Base-by-base conservation (phyloP, 768 basidiomycete genomes). In the Serendipita sp. region DNA sequence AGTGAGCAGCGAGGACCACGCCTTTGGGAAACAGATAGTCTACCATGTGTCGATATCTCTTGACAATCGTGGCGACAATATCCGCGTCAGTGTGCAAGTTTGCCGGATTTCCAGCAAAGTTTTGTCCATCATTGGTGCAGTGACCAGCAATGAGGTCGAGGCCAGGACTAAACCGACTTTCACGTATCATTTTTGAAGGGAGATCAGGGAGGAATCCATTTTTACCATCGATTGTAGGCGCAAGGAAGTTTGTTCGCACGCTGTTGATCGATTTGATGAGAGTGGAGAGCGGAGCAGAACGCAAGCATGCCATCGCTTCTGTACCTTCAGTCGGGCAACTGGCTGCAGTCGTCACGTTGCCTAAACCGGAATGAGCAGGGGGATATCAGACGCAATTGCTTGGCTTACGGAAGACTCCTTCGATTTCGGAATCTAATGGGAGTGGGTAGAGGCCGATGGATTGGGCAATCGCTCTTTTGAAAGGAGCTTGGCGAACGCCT, bases 371-470 rank as follows among this genome's bases (percentile, higher is more conserved):
- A 8, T 51, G 8, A 51, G 48, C n/a, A 7, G 48, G 23, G 48
- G 7, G 8, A 18, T 58, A 18, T 36, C 18, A 34, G 10, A 62
- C 15, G 23, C 5, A 30, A 45, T n/a, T 23, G 7, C 13, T 16
- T 23, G 45, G 65, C 76, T 35, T 51, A 78, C 78, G 69, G 51
- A 78, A 77, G 23, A 69, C 68, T 3, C 67, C 69, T 38, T 77
- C 73, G 2, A 69, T 70, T 54, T 74, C 69, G 16, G 44, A 68
- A n/a, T 68, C 66, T 11, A 70, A 74, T 10, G 69, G 65, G 0
- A 74, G 76, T 2, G 76, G 76, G 18, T 76, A 76, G 63, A 73
- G 77, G 3, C 78, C 78, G 52, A 78, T 78, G 7, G 77, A 78
- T 64, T 79, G 76, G 3, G 77, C 74, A n/a, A 75, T 72, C 0